These are phyloP conservation scores for Hypoxylon sp. DNA, from an alignment of 2,329 filamentous ascomycete species.

Conservation along the genomic window DNA sequence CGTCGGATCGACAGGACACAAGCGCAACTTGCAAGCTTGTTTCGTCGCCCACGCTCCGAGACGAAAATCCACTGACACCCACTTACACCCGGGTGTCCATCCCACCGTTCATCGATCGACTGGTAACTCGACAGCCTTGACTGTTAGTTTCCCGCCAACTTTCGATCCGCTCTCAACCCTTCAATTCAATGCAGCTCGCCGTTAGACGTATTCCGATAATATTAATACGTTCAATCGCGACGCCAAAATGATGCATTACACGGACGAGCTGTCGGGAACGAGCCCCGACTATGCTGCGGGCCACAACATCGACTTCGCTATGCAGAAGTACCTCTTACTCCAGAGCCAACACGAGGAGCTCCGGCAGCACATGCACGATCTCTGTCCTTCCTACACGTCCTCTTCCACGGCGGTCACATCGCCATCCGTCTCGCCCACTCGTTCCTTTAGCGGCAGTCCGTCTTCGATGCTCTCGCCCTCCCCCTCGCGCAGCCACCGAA, in stretches of 20 bases:
- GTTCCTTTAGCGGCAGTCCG: constrained; percentile 67
- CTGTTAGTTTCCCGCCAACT: not conserved
- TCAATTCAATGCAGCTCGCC: constrained; percentile 47
- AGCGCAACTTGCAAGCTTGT: constrained; percentile 32
- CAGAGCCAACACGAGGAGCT: constrained; percentile 68
- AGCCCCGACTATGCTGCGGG: constrained; percentile 36
- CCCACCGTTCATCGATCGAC: constrained; percentile 30
- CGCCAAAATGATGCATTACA: constrained; percentile 33
- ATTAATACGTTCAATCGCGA: constrained; percentile 23
- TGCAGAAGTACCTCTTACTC: constrained; percentile 67
- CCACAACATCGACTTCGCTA: constrained; percentile 60
- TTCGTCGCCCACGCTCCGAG: constrained; percentile 24
- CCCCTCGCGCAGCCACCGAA: constrained; percentile 48
- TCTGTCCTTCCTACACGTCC: constrained; percentile 57
- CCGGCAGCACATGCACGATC: constrained; percentile 63
- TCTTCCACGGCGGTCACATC: constrained; percentile 58
- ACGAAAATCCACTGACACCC: constrained; percentile 28
- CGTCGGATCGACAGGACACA: constrained; percentile 48
- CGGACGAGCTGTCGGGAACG: constrained; percentile 32
- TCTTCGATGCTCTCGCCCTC: constrained; percentile 54
- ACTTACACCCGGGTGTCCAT: constrained; percentile 30
- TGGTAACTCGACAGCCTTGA: constrained; percentile 16
- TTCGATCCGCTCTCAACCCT: constrained; percentile 8
- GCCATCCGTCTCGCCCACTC: constrained; percentile 70
- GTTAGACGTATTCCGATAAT: constrained; percentile 37